These are phyloP conservation scores for Eucalyptus coolabah DNA, from an alignment of 345 rosid species.

Conservation along the genomic window DNA sequence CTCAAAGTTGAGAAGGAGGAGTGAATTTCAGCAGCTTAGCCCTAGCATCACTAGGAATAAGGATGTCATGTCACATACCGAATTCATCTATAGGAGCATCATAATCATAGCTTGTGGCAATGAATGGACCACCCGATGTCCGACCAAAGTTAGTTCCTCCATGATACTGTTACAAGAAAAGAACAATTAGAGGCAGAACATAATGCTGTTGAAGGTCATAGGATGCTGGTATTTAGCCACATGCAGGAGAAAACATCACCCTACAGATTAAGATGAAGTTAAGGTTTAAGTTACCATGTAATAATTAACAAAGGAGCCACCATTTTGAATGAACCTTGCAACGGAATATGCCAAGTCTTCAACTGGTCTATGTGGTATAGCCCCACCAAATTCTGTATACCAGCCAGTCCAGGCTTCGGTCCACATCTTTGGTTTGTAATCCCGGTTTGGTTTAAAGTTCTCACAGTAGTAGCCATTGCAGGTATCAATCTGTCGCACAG, in stretches of 20 bases:
- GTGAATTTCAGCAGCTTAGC: not conserved
- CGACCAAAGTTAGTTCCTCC: constrained; percentile 94
- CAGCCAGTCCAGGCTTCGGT: constrained; percentile 96
- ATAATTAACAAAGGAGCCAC: constrained; percentile 76
- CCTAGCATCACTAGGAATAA: not conserved
- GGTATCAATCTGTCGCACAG: constrained; percentile 48
- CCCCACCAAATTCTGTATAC: constrained; percentile 71
- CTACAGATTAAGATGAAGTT: not conserved
- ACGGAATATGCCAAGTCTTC: constrained; percentile 83
- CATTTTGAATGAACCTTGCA: constrained; percentile 66
- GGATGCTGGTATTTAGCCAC: not conserved
- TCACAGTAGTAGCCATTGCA: constrained; percentile 95
- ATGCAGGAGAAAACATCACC: not conserved
- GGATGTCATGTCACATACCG: constrained; percentile 24
- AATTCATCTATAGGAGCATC: constrained; percentile 97
- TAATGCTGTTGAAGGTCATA: not conserved
- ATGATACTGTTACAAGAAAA: constrained; percentile 43
- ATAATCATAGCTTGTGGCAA: constrained; percentile 94
- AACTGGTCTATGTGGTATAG: constrained; percentile 65
- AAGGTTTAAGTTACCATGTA: constrained; percentile 48
- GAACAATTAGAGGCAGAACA: not conserved
- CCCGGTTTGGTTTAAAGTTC: constrained; percentile 44
- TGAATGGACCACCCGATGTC: constrained; percentile 92
- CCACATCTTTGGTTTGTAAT: constrained; percentile 84
- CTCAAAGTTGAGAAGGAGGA: not conserved